Base-by-base conservation (phyloP, 306 rosid species). In the Trifolium fragiferum region DNA sequence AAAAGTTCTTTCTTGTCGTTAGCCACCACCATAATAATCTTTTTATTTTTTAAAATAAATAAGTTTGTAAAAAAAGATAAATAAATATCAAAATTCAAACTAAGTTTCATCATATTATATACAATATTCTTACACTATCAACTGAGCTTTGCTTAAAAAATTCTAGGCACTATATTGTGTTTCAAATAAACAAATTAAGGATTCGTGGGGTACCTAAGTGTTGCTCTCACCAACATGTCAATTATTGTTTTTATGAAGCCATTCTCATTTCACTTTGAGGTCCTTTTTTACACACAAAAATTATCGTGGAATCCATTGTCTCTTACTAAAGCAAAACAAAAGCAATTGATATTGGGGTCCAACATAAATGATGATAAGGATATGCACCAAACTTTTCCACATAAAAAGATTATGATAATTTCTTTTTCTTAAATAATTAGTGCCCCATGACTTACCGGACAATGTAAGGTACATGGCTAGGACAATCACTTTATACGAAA, bases 401-500 rank as follows among this genome's bases (percentile, higher is more conserved):
- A 53, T 49, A 55, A n/a, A 82, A 61, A 59, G 70, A 44, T 66
- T 58, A 46, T 18, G 58, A 69, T 69, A 8, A 65, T 70, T 71
- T 70, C 37, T 44, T 53, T 63, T 55, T 76, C 27, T 8, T 14
- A 2, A 35, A 71, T 50, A 23, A 18, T 23, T 47, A 61, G 65
- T 11, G 8, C 57, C 27, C 10, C 21, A 38, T 73, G 57, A 43
- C 58, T 68, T 61, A 49, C 83, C 74, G 83, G 83, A 78, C 80
- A 25, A 43, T 68, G 58, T 11, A 49, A 78, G 78, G 86, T 83
- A 78, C 83, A 63, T 21, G 20, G n/a, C 15, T 10, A 44, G 82
- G 74, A 77, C 77, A 73, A 18, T 70, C 58, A 58, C 47, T 54
- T 46, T 1, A 33, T 75, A 73, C 2, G 70, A 68, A 68, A 33